Evolutionary conservation across 768 basidiomycete species (phyloP), one percentile per base, ranked within the genome.

Genomic region (Mycena galericulata): DNA sequence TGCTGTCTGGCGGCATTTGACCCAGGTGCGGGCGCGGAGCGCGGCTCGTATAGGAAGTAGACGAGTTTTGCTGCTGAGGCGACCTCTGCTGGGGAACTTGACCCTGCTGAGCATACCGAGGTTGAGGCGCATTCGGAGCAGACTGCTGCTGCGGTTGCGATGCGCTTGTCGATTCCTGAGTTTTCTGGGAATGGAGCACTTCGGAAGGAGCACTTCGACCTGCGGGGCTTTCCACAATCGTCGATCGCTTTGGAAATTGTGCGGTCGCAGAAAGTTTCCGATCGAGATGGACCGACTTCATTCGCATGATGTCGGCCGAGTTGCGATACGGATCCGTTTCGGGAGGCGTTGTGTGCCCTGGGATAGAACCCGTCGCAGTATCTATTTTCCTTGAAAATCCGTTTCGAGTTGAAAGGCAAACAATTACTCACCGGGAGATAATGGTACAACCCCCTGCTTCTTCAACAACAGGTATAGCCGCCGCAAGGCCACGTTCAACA

Each of bases 221-320:
- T 14, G 95, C 87, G 45, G 98, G 98, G 73, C 94, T 95, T 79
- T 99, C 97, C 54, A 99, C 92, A 45, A 99, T 91, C 10, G 95
- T 99, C 27, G 97, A 98, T 40, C 96, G 91, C 79, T 95, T 96
- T 7, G 97, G 95, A 63, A 97, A 76, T 50, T 93, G 89, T 29
- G 98, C 95, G 2, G 95, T 97, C 54, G 97, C 94, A 32, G 96
- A 98, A 45, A 97, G 84, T 77, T 99, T 99, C 60, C 98, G 92
- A 79, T 98, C 96, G 38, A 99, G 87, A 78, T 97, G 94, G 45
- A 95, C 94, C 12, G 94, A 93, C 80, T 95, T 96, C 89, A 98
- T 92, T 38, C 94, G 89, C 89, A 97, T 95, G 78, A 97, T 95
- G 71, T 98, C 96, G 72, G 84, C 87, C 34, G 94, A 92, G 74